Evolutionary conservation across 345 rosid genomes (phyloP).

Genomic region (Eucalyptus regnans): DNA sequence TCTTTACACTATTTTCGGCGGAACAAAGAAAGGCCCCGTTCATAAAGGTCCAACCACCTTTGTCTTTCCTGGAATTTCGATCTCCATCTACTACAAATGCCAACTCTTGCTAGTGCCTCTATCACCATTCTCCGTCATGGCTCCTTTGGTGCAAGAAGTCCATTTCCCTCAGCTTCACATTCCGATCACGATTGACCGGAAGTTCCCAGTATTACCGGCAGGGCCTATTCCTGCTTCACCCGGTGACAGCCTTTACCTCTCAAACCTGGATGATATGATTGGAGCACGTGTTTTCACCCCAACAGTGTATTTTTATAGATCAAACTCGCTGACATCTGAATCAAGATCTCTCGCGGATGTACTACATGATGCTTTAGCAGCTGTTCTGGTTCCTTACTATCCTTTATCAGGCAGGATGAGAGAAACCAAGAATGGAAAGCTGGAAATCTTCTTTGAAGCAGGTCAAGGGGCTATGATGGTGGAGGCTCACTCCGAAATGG

Average conservation of each 20-base stretch:
- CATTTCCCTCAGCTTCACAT: constrained; percentile 34
- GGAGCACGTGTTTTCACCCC: constrained; percentile 89
- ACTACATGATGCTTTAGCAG: constrained; percentile 35
- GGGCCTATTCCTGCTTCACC: constrained; percentile 34
- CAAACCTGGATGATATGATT: constrained; percentile 71
- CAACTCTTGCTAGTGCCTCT: background rate
- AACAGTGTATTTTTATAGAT: constrained; percentile 57
- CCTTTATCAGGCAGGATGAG: constrained; percentile 78
- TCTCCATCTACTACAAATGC: constrained; percentile 3
- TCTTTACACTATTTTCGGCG: background rate
- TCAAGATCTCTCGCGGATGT: constrained; percentile 15
- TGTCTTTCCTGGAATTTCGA: background rate
- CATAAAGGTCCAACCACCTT: background rate
- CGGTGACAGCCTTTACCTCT: constrained; percentile 58
- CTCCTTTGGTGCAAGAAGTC: constrained; percentile 56
- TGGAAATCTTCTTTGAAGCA: constrained; percentile 63
- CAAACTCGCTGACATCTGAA: background rate
- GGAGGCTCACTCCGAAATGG: constrained; percentile 44
- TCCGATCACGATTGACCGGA: constrained; percentile 21
- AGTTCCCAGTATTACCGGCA: constrained; percentile 37
- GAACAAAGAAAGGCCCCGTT: background rate
- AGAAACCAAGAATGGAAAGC: constrained; percentile 50
- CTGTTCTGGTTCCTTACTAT: constrained; percentile 72
- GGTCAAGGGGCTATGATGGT: constrained; percentile 73
- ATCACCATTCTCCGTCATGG: constrained; percentile 20